A percentile compares a stretch with the other conserved stretches of the same genome.
These are phyloP conservation scores for Sporisorium scitamineum DNA, from an alignment of 1,284 basidiomycete genomes.

Conservation along the genomic window DNA sequence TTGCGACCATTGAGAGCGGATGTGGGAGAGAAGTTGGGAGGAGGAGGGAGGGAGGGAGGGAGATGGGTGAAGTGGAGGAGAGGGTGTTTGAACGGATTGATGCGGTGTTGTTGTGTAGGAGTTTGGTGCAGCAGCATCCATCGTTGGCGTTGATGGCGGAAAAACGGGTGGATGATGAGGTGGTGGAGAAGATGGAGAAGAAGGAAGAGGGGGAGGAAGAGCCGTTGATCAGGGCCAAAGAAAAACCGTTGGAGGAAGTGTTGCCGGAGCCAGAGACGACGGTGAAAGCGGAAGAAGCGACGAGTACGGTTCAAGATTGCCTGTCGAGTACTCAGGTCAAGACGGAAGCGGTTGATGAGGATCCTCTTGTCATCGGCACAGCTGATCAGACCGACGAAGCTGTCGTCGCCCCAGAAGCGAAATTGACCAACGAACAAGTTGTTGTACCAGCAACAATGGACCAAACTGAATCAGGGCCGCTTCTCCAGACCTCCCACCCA, in stretches of 20 bases:
- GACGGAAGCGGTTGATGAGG: neutral
- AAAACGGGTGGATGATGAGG: neutral
- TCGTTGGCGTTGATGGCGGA: neutral
- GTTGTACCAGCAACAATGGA: too few relatives aligned
- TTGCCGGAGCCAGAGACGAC: neutral
- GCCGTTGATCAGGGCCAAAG: neutral
- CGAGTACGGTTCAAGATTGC: neutral
- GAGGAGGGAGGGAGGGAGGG: neutral
- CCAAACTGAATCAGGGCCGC: too few relatives aligned
- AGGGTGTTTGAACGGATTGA: conserved; percentile 19
- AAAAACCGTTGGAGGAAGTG: neutral
- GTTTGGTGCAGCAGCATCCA: conserved; percentile 26
- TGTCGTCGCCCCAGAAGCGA: too few relatives aligned
- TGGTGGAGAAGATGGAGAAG: conserved; percentile 1
- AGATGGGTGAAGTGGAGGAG: conserved; percentile 22
- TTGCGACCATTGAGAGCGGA: conserved; percentile 14
- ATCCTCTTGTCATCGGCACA: neutral
- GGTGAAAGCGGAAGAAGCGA: neutral
- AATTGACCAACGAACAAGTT: too few relatives aligned
- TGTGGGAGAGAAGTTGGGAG: too few relatives aligned
- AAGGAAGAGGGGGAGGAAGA: neutral
- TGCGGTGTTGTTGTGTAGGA: conserved; percentile 24
- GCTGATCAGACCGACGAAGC: too few relatives aligned
- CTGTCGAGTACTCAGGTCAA: neutral
- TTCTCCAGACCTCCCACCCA: too few relatives aligned